These are phyloP conservation scores for Lotmaria passim DNA, from an alignment of 208 protist genomes.

Conservation along the genomic window DNA sequence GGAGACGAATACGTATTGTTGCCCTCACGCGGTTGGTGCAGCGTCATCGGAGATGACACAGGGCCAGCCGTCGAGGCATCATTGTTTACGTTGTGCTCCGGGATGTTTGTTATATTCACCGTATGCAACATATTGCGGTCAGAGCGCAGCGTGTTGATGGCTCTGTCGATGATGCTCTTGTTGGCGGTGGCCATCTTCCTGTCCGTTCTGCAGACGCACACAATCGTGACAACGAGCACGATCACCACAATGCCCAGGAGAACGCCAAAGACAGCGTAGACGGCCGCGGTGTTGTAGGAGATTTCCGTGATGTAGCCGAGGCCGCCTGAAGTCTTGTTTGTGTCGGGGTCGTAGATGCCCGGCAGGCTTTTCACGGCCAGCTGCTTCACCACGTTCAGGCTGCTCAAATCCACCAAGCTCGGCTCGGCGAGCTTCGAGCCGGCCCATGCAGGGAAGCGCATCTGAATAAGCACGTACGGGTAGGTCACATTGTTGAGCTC, in stretches of 20 bases:
- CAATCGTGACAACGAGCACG: constrained; percentile 7
- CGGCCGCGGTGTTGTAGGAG: constrained; percentile 2
- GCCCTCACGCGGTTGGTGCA: neutral
- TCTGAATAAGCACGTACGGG: constrained; percentile 15
- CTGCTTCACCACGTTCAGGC: constrained; percentile 1
- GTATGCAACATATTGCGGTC: neutral
- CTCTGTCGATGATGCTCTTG: constrained; percentile 27
- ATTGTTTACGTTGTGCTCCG: constrained; percentile 10
- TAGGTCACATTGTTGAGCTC: constrained; percentile 2
- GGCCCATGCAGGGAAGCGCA: constrained; percentile 23
- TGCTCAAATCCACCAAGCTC: neutral
- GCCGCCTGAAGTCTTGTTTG: neutral
- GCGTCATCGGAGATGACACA: neutral
- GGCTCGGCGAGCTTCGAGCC: neutral
- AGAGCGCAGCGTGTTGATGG: constrained; percentile 16
- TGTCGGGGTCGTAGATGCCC: constrained; percentile 14
- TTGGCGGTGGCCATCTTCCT: constrained; percentile 13
- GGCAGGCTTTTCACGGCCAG: neutral
- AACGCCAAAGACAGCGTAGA: constrained; percentile 27
- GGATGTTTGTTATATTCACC: neutral
- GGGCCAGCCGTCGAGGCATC: neutral
- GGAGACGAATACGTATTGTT: constrained; percentile 2
- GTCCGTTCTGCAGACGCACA: constrained; percentile 25
- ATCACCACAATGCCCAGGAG: constrained; percentile 15
- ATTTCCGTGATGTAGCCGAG: constrained; percentile 10